These are phyloP conservation scores for Sicyos edulis DNA, from an alignment of 306 rosid genomes.

Conservation along the genomic window DNA sequence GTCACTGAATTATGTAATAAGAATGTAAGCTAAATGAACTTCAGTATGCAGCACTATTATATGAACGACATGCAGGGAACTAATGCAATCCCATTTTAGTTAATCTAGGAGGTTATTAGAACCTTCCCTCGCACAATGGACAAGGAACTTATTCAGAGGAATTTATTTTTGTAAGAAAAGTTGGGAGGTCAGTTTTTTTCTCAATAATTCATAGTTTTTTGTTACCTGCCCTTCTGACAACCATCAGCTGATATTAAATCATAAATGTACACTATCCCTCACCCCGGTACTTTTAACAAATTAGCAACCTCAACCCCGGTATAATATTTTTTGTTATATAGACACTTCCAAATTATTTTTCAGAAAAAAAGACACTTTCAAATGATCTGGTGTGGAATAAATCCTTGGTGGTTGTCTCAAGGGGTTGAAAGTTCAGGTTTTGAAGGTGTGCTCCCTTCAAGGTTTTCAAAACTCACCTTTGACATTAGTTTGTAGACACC, in stretches of 20 bases:
- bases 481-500: no score
- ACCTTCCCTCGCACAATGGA: background rate
- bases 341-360: no score
- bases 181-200: background rate
- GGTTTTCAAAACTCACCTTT: no score
- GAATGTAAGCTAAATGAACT: background rate
- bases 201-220: background rate
- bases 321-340: no score
- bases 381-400: conserved; percentile 1
- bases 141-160: background rate
- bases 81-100: no score
- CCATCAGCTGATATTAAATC: background rate
- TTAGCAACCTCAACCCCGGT: background rate
- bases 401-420: background rate
- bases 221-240: background rate
- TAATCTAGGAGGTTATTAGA: background rate
- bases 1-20: background rate
- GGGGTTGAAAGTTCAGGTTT: no score
- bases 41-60: background rate
- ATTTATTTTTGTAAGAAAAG: background rate
- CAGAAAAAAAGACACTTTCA: background rate
- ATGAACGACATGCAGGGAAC: no score
- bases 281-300: background rate
- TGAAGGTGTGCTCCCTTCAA: no score
- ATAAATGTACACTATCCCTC: background rate